Base-by-base conservation (phyloP, 2,329 filamentous ascomycete genomes). In the Byssothecium circinans region DNA sequence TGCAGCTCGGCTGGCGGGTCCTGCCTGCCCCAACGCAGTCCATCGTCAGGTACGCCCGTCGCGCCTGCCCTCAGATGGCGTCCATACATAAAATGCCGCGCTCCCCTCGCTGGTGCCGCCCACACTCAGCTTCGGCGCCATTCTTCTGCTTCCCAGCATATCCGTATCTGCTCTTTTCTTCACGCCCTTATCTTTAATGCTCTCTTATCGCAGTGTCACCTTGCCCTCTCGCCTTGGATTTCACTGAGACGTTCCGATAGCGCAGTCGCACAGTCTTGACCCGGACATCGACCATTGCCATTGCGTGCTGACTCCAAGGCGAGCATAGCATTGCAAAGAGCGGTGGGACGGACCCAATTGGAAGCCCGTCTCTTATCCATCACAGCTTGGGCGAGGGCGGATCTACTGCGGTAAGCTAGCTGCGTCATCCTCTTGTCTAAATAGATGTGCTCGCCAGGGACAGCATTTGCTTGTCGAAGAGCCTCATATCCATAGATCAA, bases 311-410 rank as follows among this genome's bases (percentile, higher is more conserved):
- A n/a, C 38, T 15, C 8, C 25, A n/a, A 10, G 30, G 41, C 41
- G 4, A 15, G 15, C 35, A 15, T 29, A 38, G 18, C 25, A 41
- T 5, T 8, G 29, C 37, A 62, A 64, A 61, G 49, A 61, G 62
- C 63, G 59, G 61, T 67, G 60, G 36, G 58, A 54, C 54, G 50
- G 50, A 53, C 43, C 67, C 65, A 69, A 68, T 69, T 67, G 65
- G 46, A 54, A 36, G 10, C 25, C 38, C 11, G 39, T 22, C 22
- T 19, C 58, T 65, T 66, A 65, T 66, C 64, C 54, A 39, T 35
- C 43, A 40, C 27, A 36, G 29, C 47, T 40, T 27, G 11, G 22
- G 25, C 36, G 22, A 11, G 5, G 10, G 7, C 15, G 19, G 25
- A 11, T 32, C 38, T 34, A 39, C 45, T 47, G 47, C 50, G 58